Percentiles rank a stretch among this genome's conserved stretches.
Evolutionary conservation across 805 yeast species (phyloP).

Genomic region (Saccharomyces kudriavzevii): DNA sequence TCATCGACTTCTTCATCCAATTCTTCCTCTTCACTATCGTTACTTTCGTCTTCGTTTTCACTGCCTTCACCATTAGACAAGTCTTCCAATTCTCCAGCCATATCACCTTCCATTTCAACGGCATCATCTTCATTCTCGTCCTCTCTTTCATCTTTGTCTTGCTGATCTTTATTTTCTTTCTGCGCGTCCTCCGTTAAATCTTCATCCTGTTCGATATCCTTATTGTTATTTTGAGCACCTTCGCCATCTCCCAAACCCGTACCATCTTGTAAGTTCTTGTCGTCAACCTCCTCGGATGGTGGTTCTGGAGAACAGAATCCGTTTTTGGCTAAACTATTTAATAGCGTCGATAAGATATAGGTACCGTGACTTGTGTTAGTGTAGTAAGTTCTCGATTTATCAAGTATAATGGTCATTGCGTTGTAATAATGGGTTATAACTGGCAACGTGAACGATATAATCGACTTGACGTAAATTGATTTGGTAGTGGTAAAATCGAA

Average conservation of each 20-base stretch:
- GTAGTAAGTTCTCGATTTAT: slow-evolving; percentile 43
- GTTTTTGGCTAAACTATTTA: slow-evolving; percentile 56
- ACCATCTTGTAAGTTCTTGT: slow-evolving; percentile 70
- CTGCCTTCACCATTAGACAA: slow-evolving; percentile 57
- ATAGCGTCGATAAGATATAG: slow-evolving; percentile 45
- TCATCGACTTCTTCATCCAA: slow-evolving; percentile 86
- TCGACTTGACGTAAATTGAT: slow-evolving; percentile 37
- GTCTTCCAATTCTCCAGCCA: slow-evolving; percentile 90
- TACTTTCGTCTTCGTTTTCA: slow-evolving; percentile 41
- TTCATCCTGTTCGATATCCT: slow-evolving; percentile 86
- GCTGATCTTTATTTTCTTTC: slow-evolving; percentile 63
- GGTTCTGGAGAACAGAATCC: slow-evolving; percentile 94
- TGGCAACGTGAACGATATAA: slow-evolving; percentile 53
- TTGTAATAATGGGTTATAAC: slow-evolving; percentile 51
- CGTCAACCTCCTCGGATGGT: slow-evolving; percentile 51
- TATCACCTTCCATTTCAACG: slow-evolving; percentile 89
- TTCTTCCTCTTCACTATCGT: slow-evolving; percentile 56
- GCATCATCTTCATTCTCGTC: slow-evolving; percentile 56
- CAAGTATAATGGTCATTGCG: slow-evolving; percentile 38
- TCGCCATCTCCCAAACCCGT: slow-evolving; percentile 90
- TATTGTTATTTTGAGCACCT: slow-evolving; percentile 73
- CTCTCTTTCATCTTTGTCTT: slow-evolving; percentile 47
- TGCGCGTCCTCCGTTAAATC: slow-evolving; percentile 76
- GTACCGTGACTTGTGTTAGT: slow-evolving; percentile 51
- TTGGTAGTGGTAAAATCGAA: slow-evolving; percentile 34